Evolutionary conservation across 2,329 filamentous ascomycete species (phyloP), one percentile per base, ranked within the genome.

Genomic region (Trichoderma breve): DNA sequence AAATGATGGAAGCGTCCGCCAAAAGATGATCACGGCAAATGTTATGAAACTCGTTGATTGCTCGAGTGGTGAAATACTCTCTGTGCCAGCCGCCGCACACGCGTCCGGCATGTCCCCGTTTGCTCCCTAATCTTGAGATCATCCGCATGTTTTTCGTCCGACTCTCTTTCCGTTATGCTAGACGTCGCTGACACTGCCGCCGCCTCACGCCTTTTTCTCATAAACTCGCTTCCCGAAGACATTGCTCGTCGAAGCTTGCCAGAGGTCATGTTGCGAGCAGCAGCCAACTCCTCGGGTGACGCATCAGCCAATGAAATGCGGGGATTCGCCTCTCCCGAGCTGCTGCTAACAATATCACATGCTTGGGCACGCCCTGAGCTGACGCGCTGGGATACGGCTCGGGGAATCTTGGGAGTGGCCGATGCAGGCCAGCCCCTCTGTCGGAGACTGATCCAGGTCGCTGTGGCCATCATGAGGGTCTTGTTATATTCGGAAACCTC

Each of bases 361-460:
- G 71, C 76, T 73, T 71, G 75, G 51, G 70, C 65, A 18, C 74
- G 72, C 26, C 43, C 51, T 3, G 72, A 58, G 36, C 28, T 51
- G 8, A 71, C 72, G 18, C 77, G 74, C 55, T 78, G 77, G 3
- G 76, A 73, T 15, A 77, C 74, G 6, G 74, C 70, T 15, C 75
- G 76, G 4, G 79, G 73, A 66, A 76, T 71, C 71, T 79, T 80
- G 26, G 78, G 79, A 14, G 77, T 77, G 15, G 76, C 79, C 4
- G 77, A 76, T 3, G 74, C 76, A n/a, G 80, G 80, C 80, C 80
- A 82, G 26, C 79, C 81, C 28, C 76, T 77, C 53, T 82, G 79
- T 32, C 81, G 76, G 24, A 83, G 78, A 60, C 78, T 79, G 61
- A 83, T 76, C 81, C 81, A 83, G 12, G 79, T 79, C 6, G 81